Percentiles rank a stretch among this genome's conserved stretches.
Evolutionary conservation across 331 rosid genomes (phyloP).

Genomic region (Erythrophleum ivorense): DNA sequence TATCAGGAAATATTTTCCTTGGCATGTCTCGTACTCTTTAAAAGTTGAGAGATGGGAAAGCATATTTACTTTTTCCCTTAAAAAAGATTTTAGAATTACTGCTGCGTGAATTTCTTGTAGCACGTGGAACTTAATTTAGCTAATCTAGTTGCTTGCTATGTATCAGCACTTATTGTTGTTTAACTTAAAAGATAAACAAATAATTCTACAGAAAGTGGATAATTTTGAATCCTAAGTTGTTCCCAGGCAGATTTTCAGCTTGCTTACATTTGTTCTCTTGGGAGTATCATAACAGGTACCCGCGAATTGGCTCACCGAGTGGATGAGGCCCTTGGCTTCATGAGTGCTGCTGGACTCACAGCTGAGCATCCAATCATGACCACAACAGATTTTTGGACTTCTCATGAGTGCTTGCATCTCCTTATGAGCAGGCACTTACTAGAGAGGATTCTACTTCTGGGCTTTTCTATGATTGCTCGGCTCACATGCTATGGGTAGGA

Average conservation of each 20-base stretch:
- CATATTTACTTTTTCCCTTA: not conserved
- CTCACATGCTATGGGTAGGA: conserved; percentile 94
- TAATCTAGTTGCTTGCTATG: conserved; percentile 13
- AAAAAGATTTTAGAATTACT: not conserved
- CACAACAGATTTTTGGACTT: conserved; percentile 83
- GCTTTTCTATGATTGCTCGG: conserved; percentile 77
- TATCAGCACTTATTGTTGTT: not conserved
- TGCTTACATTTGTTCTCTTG: conserved; percentile 1
- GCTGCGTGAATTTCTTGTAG: not conserved
- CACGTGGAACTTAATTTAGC: not conserved
- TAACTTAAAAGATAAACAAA: conserved; percentile 21
- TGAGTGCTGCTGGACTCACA: conserved; percentile 75
- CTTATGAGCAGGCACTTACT: conserved; percentile 82
- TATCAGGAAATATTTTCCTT: conserved; percentile 16
- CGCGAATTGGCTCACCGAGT: conserved; percentile 83
- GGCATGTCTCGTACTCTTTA: not conserved
- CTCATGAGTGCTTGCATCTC: conserved; percentile 85
- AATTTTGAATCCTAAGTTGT: conserved; percentile 7
- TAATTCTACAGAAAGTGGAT: not conserved
- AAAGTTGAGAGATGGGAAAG: not conserved
- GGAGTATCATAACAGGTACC: conserved; percentile 53
- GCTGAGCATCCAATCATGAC: conserved; percentile 75
- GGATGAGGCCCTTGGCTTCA: conserved; percentile 89
- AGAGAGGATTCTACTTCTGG: conserved; percentile 87
- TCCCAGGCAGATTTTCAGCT: conserved; percentile 17